These are phyloP conservation scores for Populus ilicifolia DNA, from an alignment of 345 rosid genomes.

Conservation along the genomic window DNA sequence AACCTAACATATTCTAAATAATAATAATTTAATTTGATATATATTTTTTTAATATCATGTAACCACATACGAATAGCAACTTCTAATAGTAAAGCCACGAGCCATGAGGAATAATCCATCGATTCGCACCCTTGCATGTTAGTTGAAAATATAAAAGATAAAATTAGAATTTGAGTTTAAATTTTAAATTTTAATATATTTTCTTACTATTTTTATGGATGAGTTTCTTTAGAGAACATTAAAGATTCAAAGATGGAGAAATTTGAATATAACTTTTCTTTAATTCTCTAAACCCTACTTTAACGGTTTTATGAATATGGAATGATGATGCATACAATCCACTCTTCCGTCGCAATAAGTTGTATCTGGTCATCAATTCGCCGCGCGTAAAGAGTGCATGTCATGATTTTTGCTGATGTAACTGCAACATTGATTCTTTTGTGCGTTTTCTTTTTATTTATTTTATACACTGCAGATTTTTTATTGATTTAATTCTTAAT, in stretches of 20 bases:
- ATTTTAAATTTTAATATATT: too few species aligned
- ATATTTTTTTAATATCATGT: too few species aligned
- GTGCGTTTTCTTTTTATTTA: neutral
- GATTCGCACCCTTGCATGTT: too few species aligned
- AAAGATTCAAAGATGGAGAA: neutral
- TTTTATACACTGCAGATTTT: neutral
- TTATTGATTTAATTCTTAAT: neutral
- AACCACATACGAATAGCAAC: too few species aligned
- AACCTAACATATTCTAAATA: neutral
- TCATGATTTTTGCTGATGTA: neutral
- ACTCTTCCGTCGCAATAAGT: neutral
- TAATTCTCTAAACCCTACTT: neutral
- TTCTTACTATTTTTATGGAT: too few species aligned
- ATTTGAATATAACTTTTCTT: neutral
- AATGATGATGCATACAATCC: neutral
- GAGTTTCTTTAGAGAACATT: neutral
- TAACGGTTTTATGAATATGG: neutral
- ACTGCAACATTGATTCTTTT: neutral
- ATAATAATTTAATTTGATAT: too few species aligned
- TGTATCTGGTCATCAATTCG: neutral
- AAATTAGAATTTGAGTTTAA: too few species aligned
- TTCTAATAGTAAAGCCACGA: too few species aligned
- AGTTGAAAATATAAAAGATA: too few species aligned
- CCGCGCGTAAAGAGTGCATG: neutral
- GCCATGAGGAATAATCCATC: too few species aligned